Conservation (phyloP, 164 flowering plant species). For the Chimonanthus praecox region DNA sequence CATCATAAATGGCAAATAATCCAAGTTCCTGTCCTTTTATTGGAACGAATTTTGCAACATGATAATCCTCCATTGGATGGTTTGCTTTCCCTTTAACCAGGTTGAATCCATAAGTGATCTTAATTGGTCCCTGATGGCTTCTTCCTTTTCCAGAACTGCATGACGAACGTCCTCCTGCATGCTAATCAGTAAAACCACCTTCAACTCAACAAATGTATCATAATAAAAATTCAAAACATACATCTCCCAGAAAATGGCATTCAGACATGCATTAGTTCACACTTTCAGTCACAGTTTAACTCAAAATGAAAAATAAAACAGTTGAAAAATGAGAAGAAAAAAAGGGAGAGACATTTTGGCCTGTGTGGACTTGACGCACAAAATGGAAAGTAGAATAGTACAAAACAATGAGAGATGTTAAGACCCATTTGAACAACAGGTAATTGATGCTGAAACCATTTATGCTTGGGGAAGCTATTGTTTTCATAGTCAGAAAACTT, state of each 20-base stretch:
- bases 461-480: too few species aligned
- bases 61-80: conserved; percentile 95
- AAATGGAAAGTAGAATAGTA: background rate
- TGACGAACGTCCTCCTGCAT: conserved; percentile 30
- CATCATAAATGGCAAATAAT: conserved; percentile 78
- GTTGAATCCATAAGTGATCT: conserved; percentile 56
- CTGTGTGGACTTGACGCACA: background rate
- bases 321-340: background rate
- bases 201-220: background rate
- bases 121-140: conserved; percentile 42
- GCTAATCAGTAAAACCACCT: conserved; percentile 17
- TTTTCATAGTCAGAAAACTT: too few species aligned
- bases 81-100: conserved; percentile 82
- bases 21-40: conserved; percentile 61
- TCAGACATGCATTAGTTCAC: too few species aligned
- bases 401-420: background rate
- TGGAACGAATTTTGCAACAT: conserved; percentile 72
- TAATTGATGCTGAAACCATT: too few species aligned
- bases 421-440: too few species aligned
- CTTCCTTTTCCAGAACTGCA: conserved; percentile 67
- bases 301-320: background rate
- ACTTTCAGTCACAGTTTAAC: background rate
- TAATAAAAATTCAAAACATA: background rate
- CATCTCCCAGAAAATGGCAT: background rate
- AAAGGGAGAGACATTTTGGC: background rate